Conservation (phyloP, 2,329 filamentous ascomycete species). For the Madurella mycetomatis region DNA sequence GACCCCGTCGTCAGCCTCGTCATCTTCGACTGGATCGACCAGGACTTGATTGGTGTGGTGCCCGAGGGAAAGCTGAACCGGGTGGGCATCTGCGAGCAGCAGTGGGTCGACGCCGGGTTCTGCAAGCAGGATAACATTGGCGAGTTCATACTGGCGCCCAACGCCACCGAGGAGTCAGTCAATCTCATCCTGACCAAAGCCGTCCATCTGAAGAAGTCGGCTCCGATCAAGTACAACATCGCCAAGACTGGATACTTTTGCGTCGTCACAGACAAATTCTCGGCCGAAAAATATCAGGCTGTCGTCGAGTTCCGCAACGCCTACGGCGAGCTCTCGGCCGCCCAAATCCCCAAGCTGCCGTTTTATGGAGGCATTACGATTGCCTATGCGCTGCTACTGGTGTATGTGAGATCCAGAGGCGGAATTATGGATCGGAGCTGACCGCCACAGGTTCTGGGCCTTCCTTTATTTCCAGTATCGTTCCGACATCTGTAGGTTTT, state of each 20-base stretch:
- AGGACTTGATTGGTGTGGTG: slow-evolving; percentile 68
- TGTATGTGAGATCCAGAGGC: slow-evolving; percentile 41
- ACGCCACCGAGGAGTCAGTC: slow-evolving; percentile 67
- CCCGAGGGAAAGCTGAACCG: slow-evolving; percentile 49
- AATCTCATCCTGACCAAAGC: slow-evolving; percentile 74
- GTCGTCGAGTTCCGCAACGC: slow-evolving; percentile 92
- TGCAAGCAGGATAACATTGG: slow-evolving; percentile 78
- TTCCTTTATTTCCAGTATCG: slow-evolving; percentile 95
- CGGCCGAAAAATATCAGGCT: slow-evolving; percentile 65
- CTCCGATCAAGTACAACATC: slow-evolving; percentile 74
- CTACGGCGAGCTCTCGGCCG: slow-evolving; percentile 90
- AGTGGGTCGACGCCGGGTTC: slow-evolving; percentile 61
- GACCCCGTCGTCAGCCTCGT: slow-evolving; percentile 79
- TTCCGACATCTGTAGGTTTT: slow-evolving; percentile 71
- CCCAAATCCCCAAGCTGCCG: slow-evolving; percentile 92
- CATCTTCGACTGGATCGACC: slow-evolving; percentile 92
- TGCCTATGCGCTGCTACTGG: slow-evolving; percentile 80
- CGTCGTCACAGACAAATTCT: slow-evolving; percentile 71
- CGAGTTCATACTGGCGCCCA: slow-evolving; percentile 74
- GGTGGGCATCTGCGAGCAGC: slow-evolving; percentile 66
- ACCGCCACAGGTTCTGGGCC: slow-evolving; percentile 66
- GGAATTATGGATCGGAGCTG: slow-evolving; percentile 21
- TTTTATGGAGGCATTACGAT: slow-evolving; percentile 96
- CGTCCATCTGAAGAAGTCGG: slow-evolving; percentile 72
- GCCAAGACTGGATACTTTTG: slow-evolving; percentile 96